Evolutionary conservation across 768 basidiomycete species (phyloP).

Genomic region (Russula ochroleuca): DNA sequence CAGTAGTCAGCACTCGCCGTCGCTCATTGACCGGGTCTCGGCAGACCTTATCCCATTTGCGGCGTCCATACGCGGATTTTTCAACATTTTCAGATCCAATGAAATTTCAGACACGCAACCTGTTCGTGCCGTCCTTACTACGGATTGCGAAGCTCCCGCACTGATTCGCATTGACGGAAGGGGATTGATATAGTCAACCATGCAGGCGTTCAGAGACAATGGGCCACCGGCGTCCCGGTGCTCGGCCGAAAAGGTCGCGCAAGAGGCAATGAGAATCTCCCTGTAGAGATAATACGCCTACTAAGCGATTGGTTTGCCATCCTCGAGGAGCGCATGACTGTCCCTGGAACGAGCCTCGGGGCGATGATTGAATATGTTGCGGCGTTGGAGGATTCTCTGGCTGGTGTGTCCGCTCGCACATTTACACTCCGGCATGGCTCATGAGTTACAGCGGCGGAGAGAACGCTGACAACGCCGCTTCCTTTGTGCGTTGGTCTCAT

Average conservation of each 20-base stretch:
- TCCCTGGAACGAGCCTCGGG: slow-evolving; percentile 52
- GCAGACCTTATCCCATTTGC: slow-evolving; percentile 13
- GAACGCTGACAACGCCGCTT: slow-evolving; percentile 58
- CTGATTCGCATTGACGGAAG: slow-evolving; percentile 1
- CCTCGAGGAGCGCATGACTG: slow-evolving; percentile 54
- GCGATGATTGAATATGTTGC: slow-evolving; percentile 46
- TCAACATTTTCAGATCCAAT: neutral
- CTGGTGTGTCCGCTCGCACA: slow-evolving; percentile 34
- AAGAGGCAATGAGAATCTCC: slow-evolving; percentile 51
- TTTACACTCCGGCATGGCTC: slow-evolving; percentile 19
- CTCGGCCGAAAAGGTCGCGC: slow-evolving; percentile 34
- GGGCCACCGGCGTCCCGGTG: slow-evolving; percentile 10
- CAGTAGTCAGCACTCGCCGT: neutral
- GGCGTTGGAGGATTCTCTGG: slow-evolving; percentile 52
- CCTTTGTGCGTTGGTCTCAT: slow-evolving; percentile 51
- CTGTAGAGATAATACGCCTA: slow-evolving; percentile 51
- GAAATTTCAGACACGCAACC: neutral
- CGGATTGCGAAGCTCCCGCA: neutral
- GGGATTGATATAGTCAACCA: neutral
- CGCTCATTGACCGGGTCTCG: slow-evolving; percentile 4
- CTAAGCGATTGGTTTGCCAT: slow-evolving; percentile 57
- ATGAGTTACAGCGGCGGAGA: slow-evolving; percentile 45
- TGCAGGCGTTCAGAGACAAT: slow-evolving; percentile 20
- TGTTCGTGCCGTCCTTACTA: neutral
- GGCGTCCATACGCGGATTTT: neutral